A percentile compares a stretch with the other conserved stretches of the same genome.
Conservation (phyloP, 2,329 filamentous ascomycete genomes). For the Bipolaris gigantea region DNA sequence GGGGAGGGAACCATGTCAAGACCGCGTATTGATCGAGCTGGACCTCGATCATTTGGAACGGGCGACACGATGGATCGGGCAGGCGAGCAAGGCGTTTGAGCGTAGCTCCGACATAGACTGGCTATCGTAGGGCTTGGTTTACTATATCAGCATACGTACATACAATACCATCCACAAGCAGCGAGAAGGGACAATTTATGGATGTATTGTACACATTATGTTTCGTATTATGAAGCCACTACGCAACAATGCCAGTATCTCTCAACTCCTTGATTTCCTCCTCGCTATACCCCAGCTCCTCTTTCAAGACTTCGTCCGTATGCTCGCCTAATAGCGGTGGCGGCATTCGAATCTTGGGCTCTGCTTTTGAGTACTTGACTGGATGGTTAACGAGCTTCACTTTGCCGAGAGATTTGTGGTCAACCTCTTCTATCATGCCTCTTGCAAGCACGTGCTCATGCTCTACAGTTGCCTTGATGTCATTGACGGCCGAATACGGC, state of each 20-base stretch:
- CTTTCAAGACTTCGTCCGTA: conserved; percentile 39
- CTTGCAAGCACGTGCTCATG: conserved; percentile 79
- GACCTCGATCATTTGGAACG: background rate
- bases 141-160: too few relatives aligned
- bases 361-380: conserved; percentile 85
- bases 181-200: background rate
- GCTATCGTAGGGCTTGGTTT: background rate
- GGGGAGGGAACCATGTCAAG: background rate
- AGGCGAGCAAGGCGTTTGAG: background rate
- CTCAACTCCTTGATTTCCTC: conserved; percentile 24
- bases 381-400: conserved; percentile 91
- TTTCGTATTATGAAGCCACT: background rate
- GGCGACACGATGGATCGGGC: background rate
- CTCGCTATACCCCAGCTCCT: conserved; percentile 33
- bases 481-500: conserved; percentile 92
- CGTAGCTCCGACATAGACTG: background rate
- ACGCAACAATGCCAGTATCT: conserved; percentile 17
- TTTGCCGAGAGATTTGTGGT: conserved; percentile 78
- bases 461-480: conserved; percentile 79
- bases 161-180: too few relatives aligned
- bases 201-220: background rate
- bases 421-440: conserved; percentile 84
- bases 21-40: background rate
- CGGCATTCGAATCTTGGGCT: conserved; percentile 71
- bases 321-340: conserved; percentile 73